Base-by-base conservation (phyloP, 31 red algal species). In the Endocladia muricata region DNA sequence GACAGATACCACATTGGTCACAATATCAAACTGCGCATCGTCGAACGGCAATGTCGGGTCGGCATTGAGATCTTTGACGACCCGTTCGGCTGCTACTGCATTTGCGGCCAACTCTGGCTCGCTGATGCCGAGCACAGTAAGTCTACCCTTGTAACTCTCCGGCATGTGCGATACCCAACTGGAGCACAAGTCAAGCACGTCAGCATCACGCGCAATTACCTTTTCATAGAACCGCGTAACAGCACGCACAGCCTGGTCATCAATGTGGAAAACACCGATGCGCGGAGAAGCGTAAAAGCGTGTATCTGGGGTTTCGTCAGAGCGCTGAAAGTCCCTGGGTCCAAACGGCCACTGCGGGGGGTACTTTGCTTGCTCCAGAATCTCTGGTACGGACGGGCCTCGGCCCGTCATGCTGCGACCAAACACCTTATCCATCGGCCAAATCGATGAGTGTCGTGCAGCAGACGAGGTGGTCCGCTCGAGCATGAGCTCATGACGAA, bases 201-300 rank as follows among this genome's bases (percentile, higher is more conserved):
- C 84, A 23, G 72, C 85, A 2, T 49, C 22, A 1, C 47, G 83
- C 48, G 52, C 31, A 54, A 97, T 40, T 33, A 38, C 49, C 11
- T 68, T 33, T 23, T 49, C 74, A 63, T 97, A 97, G 59, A 81
- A 97, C 19, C 52, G 64, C 1, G 76, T 88, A 6, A 97, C 70
- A 37, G 89, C 83, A 55, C 80, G 41, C 39, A 92, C 75, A 2
- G 94, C 94, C 44, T 67, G 51, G 7, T 97, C 83, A 63, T 97
- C 94, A 37, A 97, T 97, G 81, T 97, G 94, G 49, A 73, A 88
- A 41, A 92, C 82, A 19, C 82, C 82, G n/a, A 97, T 52, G 37
- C 89, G 71, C 35, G 94, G 88, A 13, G 82, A 66, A 37, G 21
- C 37, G 85, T 97, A 97, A 36, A 97, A 97, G 44, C 47, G 56